Base-by-base conservation (phyloP, 2,329 filamentous ascomycete genomes). In the Penicillium oxalicum region DNA sequence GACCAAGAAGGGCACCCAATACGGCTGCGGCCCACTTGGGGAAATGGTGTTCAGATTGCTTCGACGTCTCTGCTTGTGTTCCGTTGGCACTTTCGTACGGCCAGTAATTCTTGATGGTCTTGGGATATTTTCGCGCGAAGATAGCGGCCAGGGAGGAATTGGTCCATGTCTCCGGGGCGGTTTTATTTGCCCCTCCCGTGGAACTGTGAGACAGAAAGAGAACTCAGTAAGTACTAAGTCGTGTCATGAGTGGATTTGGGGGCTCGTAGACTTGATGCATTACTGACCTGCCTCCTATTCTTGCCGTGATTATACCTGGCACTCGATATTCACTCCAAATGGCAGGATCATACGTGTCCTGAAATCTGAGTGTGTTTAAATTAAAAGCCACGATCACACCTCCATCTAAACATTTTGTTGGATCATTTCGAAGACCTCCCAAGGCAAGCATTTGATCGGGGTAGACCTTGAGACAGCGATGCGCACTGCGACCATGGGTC, bases 21-120 rank as follows among this genome's bases (percentile, higher is more conserved):
- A 86, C 77, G 0, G 83, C 81, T 0, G 76, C 77, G 1, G 84
- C 74, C 74, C 80, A 86, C 4, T 66, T 66, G 0, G 82, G 79
- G 3, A 79, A 74, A 1, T 67, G 5, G 57, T 56, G 7, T 55
- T 51, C 5, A 59, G 45, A 6, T 38, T 55, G 2, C 50, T 33
- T 11, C 5, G 46, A 42, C 44, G 53, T 43, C 32, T 51, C 34
- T 40, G 40, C 60, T 53, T 43, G 41, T 13, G 41, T 27, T 27
- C 6, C 28, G 35, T 44, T 36, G 12, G 32, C n/a, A 24, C 26
- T 13, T 35, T 63, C 58, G 54, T 87, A 88, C 0, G 84, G 83
- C 58, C 81, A 87, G 61, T 77, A 84, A 0, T 71, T 76, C 5
- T 68, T 71, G 38, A 87, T 77, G 56, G 71, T 68, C 6, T 71